Percentiles rank a stretch among this genome's conserved stretches.
These are phyloP conservation scores for Kazachstania kunashirensis DNA, from an alignment of 805 yeast genomes.

Conservation along the genomic window DNA sequence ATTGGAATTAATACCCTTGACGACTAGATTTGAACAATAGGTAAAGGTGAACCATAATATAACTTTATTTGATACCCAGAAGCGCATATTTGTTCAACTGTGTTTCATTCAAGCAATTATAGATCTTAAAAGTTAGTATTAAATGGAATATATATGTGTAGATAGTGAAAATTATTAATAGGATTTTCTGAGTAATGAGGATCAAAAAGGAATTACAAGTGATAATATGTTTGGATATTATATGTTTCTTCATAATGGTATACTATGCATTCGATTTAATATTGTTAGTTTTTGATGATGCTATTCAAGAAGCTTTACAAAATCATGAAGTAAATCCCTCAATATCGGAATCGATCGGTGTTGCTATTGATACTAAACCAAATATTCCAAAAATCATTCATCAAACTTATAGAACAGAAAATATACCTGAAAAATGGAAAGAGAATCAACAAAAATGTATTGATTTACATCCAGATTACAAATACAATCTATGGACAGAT, in stretches of 20 bases:
- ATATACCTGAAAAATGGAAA: constrained; percentile 75
- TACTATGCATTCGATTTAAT: constrained; percentile 64
- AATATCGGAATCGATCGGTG: background rate
- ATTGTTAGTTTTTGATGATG: constrained; percentile 63
- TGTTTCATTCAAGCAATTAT: no score
- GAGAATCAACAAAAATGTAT: constrained; percentile 68
- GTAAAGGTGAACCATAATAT: no score
- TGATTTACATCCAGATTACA: constrained; percentile 77
- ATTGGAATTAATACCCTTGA: no score
- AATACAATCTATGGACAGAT: constrained; percentile 87
- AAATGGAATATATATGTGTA: no score
- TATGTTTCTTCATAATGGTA: constrained; percentile 43
- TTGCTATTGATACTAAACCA: constrained; percentile 27
- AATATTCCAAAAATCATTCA: constrained; percentile 85
- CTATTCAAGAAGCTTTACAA: constrained; percentile 52
- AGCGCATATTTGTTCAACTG: no score
- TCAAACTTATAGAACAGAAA: constrained; percentile 76
- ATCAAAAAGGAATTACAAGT: constrained; percentile 59
- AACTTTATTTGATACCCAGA: no score
- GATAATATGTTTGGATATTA: constrained; percentile 49
- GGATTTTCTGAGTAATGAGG: no score
- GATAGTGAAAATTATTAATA: no score
- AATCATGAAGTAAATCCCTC: constrained; percentile 50
- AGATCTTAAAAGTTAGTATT: no score
- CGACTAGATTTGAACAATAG: no score